Percentiles rank a stretch among this genome's conserved stretches.
Conservation (phyloP, 2,329 filamentous ascomycete genomes). For the Hypomyces perniciosus region DNA sequence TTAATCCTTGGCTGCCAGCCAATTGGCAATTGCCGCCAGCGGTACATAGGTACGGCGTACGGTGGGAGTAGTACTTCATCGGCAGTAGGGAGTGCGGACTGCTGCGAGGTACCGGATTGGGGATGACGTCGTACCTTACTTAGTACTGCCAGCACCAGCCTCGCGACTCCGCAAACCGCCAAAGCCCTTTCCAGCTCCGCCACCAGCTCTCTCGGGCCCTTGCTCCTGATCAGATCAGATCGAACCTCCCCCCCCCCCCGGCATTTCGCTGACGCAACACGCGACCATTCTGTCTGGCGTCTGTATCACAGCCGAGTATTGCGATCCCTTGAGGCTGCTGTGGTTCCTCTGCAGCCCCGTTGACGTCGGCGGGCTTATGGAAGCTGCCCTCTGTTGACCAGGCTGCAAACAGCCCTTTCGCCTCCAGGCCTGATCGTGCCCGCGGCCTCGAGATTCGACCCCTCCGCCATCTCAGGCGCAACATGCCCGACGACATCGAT, state of each 20-base stretch:
- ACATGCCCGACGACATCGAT: slow-evolving; percentile 66
- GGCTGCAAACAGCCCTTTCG: neutral
- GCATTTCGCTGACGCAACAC: neutral
- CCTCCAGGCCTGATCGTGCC: neutral
- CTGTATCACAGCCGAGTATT: neutral
- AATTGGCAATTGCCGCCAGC: too few species aligned
- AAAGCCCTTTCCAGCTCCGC: neutral
- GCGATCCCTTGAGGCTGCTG: too few species aligned
- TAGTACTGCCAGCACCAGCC: neutral
- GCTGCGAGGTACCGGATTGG: too few species aligned
- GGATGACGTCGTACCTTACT: too few species aligned
- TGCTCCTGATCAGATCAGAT: neutral
- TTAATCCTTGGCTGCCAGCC: too few species aligned
- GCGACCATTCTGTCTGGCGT: neutral
- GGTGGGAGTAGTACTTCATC: too few species aligned
- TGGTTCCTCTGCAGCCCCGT: neutral
- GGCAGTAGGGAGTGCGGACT: too few species aligned
- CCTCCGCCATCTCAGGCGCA: neutral
- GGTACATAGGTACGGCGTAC: too few species aligned
- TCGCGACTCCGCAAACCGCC: neutral
- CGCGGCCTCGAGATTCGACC: neutral
- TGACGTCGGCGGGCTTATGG: neutral
- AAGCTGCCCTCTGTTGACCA: neutral
- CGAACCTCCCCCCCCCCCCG: neutral
- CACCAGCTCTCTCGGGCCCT: neutral